These are phyloP conservation scores for Rhizopogon vesiculosus DNA, from an alignment of 768 basidiomycete genomes.

Conservation along the genomic window DNA sequence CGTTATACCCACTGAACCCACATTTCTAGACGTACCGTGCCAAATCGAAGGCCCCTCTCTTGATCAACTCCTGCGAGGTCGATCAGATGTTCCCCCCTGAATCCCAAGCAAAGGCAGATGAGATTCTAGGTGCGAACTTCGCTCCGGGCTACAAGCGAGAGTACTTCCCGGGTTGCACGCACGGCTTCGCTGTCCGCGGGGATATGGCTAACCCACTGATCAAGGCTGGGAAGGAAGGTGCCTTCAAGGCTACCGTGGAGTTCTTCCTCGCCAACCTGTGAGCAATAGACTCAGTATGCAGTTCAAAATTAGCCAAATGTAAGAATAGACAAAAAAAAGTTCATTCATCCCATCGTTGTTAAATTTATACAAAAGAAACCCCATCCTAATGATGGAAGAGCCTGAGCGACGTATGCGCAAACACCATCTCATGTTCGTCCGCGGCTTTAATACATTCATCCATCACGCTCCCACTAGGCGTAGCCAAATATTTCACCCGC, in stretches of 20 bases:
- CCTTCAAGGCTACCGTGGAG: slow-evolving; percentile 53
- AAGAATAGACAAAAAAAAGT: background rate
- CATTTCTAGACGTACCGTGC: slow-evolving; percentile 41
- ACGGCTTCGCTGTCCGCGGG: slow-evolving; percentile 52
- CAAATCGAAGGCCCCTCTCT: slow-evolving; percentile 47
- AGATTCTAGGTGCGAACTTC: slow-evolving; percentile 44
- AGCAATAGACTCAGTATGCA: background rate
- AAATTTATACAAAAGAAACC: background rate
- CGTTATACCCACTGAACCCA: background rate
- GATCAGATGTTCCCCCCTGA: slow-evolving; percentile 49
- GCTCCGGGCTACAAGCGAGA: slow-evolving; percentile 46
- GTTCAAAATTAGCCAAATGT: background rate
- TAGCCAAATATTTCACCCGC: slow-evolving; percentile 88
- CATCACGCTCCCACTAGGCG: slow-evolving; percentile 94
- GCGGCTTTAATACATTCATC: slow-evolving; percentile 95
- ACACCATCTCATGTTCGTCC: slow-evolving; percentile 88
- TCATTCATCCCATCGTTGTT: background rate
- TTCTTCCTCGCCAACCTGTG: slow-evolving; percentile 40
- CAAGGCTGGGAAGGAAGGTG: slow-evolving; percentile 59
- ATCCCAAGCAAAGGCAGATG: slow-evolving; percentile 40
- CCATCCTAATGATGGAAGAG: slow-evolving; percentile 78
- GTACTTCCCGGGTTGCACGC: slow-evolving; percentile 43
- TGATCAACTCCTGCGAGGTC: slow-evolving; percentile 61
- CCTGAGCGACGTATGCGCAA: slow-evolving; percentile 82
- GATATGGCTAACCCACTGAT: slow-evolving; percentile 43